phyloP scores from a whole-genome alignment of 768 basidiomycete species.

The Panellus pusillus region DNA sequence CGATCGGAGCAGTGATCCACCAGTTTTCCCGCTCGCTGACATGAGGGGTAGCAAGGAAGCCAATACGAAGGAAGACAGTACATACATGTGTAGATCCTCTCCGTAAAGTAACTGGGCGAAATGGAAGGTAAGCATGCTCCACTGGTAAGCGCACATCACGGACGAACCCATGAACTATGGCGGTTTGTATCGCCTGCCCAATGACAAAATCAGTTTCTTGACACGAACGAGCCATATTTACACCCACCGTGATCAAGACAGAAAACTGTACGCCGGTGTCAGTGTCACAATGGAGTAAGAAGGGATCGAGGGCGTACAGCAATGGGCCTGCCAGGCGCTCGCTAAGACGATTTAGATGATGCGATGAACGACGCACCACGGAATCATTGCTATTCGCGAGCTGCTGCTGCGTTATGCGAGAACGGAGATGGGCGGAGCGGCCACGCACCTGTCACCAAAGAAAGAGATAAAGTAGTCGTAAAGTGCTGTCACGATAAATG shows the following conservation, averaged over 20 bases:
- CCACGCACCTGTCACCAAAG: constrained; percentile 29
- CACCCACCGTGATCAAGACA: constrained; percentile 14
- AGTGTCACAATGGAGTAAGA: not conserved
- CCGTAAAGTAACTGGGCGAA: constrained; percentile 14
- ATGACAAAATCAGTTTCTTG: not conserved
- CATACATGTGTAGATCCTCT: constrained; percentile 22
- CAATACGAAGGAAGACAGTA: not conserved
- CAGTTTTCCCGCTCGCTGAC: constrained; percentile 18
- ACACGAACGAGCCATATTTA: not conserved
- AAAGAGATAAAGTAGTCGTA: constrained; percentile 33
- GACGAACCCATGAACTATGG: constrained; percentile 18
- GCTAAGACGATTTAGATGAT: not conserved
- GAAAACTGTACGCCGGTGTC: not conserved
- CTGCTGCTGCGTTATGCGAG: not conserved
- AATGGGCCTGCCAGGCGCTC: constrained; percentile 7
- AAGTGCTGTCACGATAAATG: constrained; percentile 32
- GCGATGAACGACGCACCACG: constrained; percentile 7
- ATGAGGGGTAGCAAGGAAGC: not conserved
- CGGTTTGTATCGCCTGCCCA: constrained; percentile 17
- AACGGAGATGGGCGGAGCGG: no score
- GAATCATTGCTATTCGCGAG: constrained; percentile 7
- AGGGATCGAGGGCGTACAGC: constrained; percentile 4
- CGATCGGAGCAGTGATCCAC: constrained; percentile 20
- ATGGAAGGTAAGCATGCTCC: not conserved
- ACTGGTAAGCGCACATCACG: no score